phyloP scores from a whole-genome alignment of 2,329 filamentous ascomycete genomes.

The Penicillium sp. region DNA sequence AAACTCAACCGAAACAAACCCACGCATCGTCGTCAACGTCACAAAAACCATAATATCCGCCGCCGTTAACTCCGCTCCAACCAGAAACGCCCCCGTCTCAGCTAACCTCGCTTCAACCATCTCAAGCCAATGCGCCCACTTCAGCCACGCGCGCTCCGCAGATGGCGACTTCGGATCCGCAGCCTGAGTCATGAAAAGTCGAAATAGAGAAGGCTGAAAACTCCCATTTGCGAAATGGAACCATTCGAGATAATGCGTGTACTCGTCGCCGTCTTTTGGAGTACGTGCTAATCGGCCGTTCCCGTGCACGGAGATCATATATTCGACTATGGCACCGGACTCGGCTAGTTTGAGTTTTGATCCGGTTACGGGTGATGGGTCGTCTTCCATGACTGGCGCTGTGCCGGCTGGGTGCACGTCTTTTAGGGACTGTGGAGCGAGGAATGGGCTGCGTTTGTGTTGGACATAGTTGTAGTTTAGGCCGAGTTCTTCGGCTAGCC shows the following conservation, averaged over 20 bases:
- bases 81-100: slow-evolving; percentile 18
- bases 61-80: slow-evolving; percentile 16
- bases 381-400: slow-evolving; percentile 21
- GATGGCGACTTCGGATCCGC: slow-evolving; percentile 7
- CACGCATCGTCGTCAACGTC: slow-evolving; percentile 20
- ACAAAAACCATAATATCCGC: slow-evolving; percentile 21
- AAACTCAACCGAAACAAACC: slow-evolving; percentile 14
- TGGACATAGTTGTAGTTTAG: slow-evolving; percentile 17
- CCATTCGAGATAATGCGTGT: slow-evolving; percentile 19
- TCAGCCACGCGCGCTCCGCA: slow-evolving; percentile 4
- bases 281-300: slow-evolving; percentile 15
- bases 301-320: slow-evolving; percentile 18
- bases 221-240: slow-evolving; percentile 21
- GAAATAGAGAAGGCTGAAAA: slow-evolving; percentile 14
- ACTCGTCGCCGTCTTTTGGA: slow-evolving; percentile 17
- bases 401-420: slow-evolving; percentile 19
- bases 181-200: slow-evolving; percentile 10
- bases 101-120: slow-evolving; percentile 16
- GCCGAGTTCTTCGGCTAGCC: slow-evolving; percentile 22
- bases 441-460: slow-evolving; percentile 20
- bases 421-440: slow-evolving; percentile 20
- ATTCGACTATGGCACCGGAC: slow-evolving; percentile 20
- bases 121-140: slow-evolving; percentile 7
- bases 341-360: slow-evolving; percentile 16
- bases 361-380: slow-evolving; percentile 17